phyloP scores from a whole-genome alignment of 2,329 filamentous ascomycete genomes.

The Fusarium pseudonygamai region DNA sequence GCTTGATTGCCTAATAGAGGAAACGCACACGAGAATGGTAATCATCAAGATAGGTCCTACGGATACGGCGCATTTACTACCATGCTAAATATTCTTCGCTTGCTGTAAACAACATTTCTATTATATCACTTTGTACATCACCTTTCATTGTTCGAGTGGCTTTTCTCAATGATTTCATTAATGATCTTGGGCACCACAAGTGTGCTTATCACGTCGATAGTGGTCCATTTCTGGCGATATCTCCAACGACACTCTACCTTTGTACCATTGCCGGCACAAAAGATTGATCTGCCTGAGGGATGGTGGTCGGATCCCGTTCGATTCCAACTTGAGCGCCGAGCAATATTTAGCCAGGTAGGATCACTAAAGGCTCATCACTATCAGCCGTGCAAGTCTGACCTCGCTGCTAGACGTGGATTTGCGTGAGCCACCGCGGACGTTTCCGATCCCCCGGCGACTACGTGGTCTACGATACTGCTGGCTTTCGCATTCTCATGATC shows the following conservation, averaged over 20 bases:
- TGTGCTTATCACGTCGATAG: rapidly evolving
- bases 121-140: rapidly evolving
- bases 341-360: neutral
- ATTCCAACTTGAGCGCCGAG: neutral
- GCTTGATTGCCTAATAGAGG: neutral
- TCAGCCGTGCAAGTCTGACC: neutral
- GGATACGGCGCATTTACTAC: rapidly evolving
- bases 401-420: neutral
- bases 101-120: rapidly evolving
- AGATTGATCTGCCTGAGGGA: neutral
- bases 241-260: neutral
- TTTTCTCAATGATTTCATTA: rapidly evolving
- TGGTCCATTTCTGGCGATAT: neutral
- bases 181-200: neutral
- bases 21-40: neutral
- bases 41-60: no score
- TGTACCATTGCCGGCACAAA: neutral
- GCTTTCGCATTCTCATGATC: slow-evolving; percentile 1
- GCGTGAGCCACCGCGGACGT: neutral
- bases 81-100: neutral
- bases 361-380: neutral
- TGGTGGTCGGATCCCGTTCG: neutral
- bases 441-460: neutral
- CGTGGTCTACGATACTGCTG: neutral
- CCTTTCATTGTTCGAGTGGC: rapidly evolving